phyloP scores from a whole-genome alignment of 2,329 filamentous ascomycete genomes.

The Cordyceps cateniannulata region DNA sequence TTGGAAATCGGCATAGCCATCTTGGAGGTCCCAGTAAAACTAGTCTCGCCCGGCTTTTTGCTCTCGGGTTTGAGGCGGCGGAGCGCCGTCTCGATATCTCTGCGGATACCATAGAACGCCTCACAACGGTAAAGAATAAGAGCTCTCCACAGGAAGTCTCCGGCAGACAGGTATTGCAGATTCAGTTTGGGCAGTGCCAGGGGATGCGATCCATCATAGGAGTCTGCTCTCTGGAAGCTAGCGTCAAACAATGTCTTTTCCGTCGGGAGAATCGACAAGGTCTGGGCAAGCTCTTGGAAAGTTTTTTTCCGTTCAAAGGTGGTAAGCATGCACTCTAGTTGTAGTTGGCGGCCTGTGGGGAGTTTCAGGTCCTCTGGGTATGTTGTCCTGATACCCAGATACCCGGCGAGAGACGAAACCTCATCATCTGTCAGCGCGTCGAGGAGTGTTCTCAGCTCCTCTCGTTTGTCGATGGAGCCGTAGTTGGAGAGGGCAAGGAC shows the following conservation, averaged over 20 bases:
- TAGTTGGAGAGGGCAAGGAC: slow-evolving; percentile 90
- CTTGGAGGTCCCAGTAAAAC: slow-evolving; percentile 78
- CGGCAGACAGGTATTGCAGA: slow-evolving; percentile 87
- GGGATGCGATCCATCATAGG: slow-evolving; percentile 79
- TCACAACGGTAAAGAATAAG: slow-evolving; percentile 85
- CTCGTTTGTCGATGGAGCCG: slow-evolving; percentile 72
- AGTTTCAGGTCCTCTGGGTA: slow-evolving; percentile 70
- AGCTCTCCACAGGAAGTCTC: slow-evolving; percentile 95
- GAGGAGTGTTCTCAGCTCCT: slow-evolving; percentile 72
- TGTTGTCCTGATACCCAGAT: slow-evolving; percentile 71
- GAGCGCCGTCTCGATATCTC: slow-evolving; percentile 78
- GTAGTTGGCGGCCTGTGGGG: slow-evolving; percentile 54
- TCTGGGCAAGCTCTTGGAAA: slow-evolving; percentile 72
- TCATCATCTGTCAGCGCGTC: slow-evolving; percentile 68
- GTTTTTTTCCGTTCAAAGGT: slow-evolving; percentile 71
- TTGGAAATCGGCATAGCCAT: slow-evolving; percentile 88
- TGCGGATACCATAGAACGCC: slow-evolving; percentile 87
- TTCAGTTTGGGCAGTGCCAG: slow-evolving; percentile 92
- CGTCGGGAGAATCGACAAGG: slow-evolving; percentile 74
- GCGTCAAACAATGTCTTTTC: slow-evolving; percentile 75
- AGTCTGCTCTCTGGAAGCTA: slow-evolving; percentile 71
- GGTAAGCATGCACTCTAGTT: slow-evolving; percentile 66
- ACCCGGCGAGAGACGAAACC: slow-evolving; percentile 58
- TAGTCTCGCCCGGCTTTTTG: slow-evolving; percentile 56
- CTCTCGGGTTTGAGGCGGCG: slow-evolving; percentile 69